phyloP scores from a whole-genome alignment of 495 filamentous ascomycete species.

The Penicillium malachiteum region DNA sequence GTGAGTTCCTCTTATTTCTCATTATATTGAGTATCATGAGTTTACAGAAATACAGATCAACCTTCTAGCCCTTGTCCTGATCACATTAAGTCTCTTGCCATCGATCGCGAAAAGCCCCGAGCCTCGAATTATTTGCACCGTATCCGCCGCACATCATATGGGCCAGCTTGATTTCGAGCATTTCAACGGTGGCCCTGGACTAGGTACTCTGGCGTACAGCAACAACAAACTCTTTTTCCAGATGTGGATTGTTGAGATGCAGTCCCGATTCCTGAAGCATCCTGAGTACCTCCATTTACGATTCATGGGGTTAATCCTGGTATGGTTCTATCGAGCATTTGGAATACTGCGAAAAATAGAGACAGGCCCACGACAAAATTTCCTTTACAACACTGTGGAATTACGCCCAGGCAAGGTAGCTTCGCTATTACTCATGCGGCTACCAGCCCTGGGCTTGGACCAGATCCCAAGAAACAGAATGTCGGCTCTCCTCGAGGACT shows the following conservation, averaged over 20 bases:
- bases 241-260: slow-evolving; percentile 27
- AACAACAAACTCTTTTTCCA: slow-evolving; percentile 31
- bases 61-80: slow-evolving; percentile 25
- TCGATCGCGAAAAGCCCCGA: slow-evolving; percentile 20
- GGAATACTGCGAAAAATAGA: not conserved
- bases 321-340: slow-evolving; percentile 25
- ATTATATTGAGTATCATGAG: too few relatives aligned
- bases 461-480: too few relatives aligned
- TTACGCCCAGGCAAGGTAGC: too few relatives aligned
- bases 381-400: too few relatives aligned
- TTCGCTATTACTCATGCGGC: too few relatives aligned
- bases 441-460: too few relatives aligned
- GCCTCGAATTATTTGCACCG: slow-evolving; percentile 29
- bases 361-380: too few relatives aligned
- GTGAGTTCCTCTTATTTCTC: not conserved
- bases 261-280: slow-evolving; percentile 17
- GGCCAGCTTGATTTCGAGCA: slow-evolving; percentile 19
- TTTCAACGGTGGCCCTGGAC: not conserved
- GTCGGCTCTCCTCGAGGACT: too few relatives aligned
- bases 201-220: slow-evolving; percentile 13
- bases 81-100: slow-evolving; percentile 25
- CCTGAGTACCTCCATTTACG: slow-evolving; percentile 23
- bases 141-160: slow-evolving; percentile 24
- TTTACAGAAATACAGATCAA: slow-evolving; percentile 10
- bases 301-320: slow-evolving; percentile 30